phyloP scores from a whole-genome alignment of 2,329 filamentous ascomycete species.

The Curvularia lunata region DNA sequence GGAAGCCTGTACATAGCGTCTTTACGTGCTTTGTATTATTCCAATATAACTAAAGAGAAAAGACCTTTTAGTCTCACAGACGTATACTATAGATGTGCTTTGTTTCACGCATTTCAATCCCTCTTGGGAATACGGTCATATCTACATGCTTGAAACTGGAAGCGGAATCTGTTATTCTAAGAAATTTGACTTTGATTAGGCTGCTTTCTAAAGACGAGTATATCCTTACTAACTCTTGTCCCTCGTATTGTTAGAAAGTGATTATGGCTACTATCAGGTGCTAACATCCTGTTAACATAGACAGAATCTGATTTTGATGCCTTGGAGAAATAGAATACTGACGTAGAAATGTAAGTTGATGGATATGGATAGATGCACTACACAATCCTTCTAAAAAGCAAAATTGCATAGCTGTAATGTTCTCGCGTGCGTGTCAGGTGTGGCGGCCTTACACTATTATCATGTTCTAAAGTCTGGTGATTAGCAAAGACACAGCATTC shows the following conservation, averaged over 20 bases:
- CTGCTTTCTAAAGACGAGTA: too few species aligned
- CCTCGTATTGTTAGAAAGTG: background rate
- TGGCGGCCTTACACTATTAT: background rate
- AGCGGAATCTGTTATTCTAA: background rate
- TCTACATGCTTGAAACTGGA: background rate
- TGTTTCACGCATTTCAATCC: background rate
- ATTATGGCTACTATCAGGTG: background rate
- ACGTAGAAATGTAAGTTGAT: background rate
- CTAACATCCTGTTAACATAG: background rate
- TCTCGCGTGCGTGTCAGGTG: background rate
- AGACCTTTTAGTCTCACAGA: background rate
- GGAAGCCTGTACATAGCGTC: background rate
- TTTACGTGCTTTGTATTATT: background rate
- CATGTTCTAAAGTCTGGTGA: background rate
- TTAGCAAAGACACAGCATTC: background rate
- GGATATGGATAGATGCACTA: background rate
- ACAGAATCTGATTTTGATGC: background rate
- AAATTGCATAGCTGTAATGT: background rate
- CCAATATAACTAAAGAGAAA: background rate
- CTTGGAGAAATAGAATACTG: background rate
- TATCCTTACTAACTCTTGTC: background rate
- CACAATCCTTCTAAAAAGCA: background rate
- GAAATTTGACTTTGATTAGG: background rate
- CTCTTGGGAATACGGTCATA: background rate
- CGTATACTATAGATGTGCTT: background rate